Evolutionary conservation across 768 basidiomycete species (phyloP), one percentile per base, ranked within the genome.

Genomic region (Pisolithus microcarpus): DNA sequence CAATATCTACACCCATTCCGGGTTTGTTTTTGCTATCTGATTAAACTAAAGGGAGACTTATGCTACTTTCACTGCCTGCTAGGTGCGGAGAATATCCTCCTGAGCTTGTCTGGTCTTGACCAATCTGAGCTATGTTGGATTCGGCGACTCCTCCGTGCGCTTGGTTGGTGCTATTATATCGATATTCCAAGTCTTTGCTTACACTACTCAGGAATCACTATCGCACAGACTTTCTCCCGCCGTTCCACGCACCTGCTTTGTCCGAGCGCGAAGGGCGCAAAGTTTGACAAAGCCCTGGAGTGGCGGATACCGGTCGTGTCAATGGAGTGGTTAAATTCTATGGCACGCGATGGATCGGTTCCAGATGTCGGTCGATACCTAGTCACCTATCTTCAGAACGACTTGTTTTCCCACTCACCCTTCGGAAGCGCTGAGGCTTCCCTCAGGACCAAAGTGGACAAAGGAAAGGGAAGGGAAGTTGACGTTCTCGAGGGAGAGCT

Each of bases 221-320:
- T 81, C 1, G 74, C 80, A 3, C 69, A 75, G 0, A 72, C 69
- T n/a, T 85, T 86, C 64, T 85, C 80, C 15, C 75, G 80, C 16
- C 76, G 74, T 10, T 79, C 84, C 2, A 93, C 92, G 0, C 88
- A 95, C 57, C 74, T 96, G 1, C 70, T 96, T 7, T 92, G 91
- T 61, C 85, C 87, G 0, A 74, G 80, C 6, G 79, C 75, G 0
- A 69, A 63, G 0, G 91, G 93, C 15, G 71, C 74, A 21, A 95
- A 96, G 62, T 89, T 79, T 46, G 78, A 83, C 15, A 90, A 85
- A 63, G 91, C 92, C 2, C 61, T 65, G 37, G 81, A 89, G 61
- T 95, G 93, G 92, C 75, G 74, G 13, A 77, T 86, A 7, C 82
- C 84, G 0, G 79, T 88, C n/a, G 74, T 94, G 19, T 72, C 75